Evolutionary conservation across 768 basidiomycete genomes (phyloP), one percentile per base, ranked within the genome.

Genomic region (Kwoniella newhampshirensis): DNA sequence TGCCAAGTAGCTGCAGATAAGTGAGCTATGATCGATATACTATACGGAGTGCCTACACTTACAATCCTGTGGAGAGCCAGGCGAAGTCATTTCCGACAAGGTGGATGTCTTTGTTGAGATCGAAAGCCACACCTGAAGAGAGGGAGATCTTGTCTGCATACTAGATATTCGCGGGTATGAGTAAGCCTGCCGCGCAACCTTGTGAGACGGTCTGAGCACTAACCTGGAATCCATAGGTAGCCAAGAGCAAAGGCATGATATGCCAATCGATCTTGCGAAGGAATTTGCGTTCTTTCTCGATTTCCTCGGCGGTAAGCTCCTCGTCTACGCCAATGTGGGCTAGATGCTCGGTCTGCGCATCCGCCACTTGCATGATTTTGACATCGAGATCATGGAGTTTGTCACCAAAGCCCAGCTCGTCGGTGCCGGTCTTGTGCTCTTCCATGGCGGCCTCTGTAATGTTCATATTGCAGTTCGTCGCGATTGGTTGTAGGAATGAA

Each of bases 71-170:
- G 6, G 59, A 55, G 27, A 60, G 48, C 59, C 59, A 60, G 4
- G 59, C 59, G 32, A 55, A 60, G 44, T 60, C 53, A 27, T 60
- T 56, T 2, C 59, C 59, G 20, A 55, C 57, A 9, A 63, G 44
- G 12, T 54, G 32, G n/a, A 50, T 45, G 36, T 51, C 43, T 18
- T 28, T 20, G 21, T 45, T 48, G 15, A 63, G 36, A 32, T 57
- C 56, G 23, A 63, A 58, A 4, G 57, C 46, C 9, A 58, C 57
- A 28, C 56, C 61, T 23, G 57, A 63, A 1, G 61, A 58, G 9
- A 63, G 54, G 13, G 61, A 58, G 41, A 58, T 57, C 48, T 63
- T 63, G 47, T 63, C 61, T 30, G 61, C 39, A 25, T 63, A 63
- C 57, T n/a, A n/a, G n/a, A n/a, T n/a, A n/a, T n/a, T n/a, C n/a